phyloP scores from a whole-genome alignment of 108 stramenopile genomes.

The Skeletonema menzelii region DNA sequence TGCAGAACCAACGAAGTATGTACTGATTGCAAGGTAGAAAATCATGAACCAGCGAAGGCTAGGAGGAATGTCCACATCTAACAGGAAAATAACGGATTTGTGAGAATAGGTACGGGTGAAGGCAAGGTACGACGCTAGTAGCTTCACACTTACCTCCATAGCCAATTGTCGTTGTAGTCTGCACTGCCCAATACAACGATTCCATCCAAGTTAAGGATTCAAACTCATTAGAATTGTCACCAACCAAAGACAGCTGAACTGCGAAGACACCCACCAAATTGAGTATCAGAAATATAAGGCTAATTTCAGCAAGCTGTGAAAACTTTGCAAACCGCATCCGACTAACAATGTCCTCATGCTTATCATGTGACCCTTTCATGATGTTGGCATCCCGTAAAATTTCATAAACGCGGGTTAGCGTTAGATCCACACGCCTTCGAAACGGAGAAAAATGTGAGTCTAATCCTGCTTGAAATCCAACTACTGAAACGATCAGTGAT shows the following conservation, averaged over 20 bases:
- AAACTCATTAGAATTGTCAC: slow-evolving; percentile 11
- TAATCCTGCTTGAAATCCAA: slow-evolving; percentile 40
- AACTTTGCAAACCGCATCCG: slow-evolving; percentile 33
- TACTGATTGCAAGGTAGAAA: slow-evolving; percentile 49
- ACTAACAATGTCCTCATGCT: slow-evolving; percentile 28
- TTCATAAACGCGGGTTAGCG: not conserved
- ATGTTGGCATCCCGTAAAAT: slow-evolving; percentile 14
- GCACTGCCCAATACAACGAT: slow-evolving; percentile 61
- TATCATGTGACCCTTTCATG: slow-evolving; percentile 6
- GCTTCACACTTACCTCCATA: slow-evolving; percentile 1
- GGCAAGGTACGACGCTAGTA: not conserved
- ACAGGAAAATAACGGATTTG: not conserved
- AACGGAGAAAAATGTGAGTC: slow-evolving; percentile 21
- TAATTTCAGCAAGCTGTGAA: slow-evolving; percentile 29
- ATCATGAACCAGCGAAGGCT: slow-evolving; percentile 51
- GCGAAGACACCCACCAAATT: slow-evolving; percentile 48
- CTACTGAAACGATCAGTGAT: slow-evolving; percentile 39
- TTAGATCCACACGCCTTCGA: not conserved
- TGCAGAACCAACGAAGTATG: slow-evolving; percentile 44
- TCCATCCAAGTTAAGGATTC: slow-evolving; percentile 52
- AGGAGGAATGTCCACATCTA: slow-evolving; percentile 50
- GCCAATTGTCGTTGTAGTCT: slow-evolving; percentile 32
- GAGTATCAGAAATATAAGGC: slow-evolving; percentile 33
- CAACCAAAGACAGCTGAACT: slow-evolving; percentile 27
- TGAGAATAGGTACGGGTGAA: not conserved